Evolutionary conservation across 2,329 filamentous ascomycete genomes (phyloP), one percentile per base, ranked within the genome.

Genomic region (Aspergillus sp.): DNA sequence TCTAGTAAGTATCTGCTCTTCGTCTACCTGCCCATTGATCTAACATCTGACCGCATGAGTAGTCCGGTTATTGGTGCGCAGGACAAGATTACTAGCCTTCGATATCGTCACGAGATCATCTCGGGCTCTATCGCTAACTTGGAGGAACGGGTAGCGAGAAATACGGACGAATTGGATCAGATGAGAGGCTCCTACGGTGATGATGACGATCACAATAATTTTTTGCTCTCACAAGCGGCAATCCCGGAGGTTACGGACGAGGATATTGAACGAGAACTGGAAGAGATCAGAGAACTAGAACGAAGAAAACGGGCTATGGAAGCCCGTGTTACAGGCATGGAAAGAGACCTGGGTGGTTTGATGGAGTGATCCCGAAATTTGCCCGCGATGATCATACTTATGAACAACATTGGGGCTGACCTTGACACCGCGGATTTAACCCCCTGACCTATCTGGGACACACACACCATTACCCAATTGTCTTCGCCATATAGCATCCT

Each of bases 81-180:
- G 13, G 88, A 95, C 60, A 80, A 84, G 52, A 94, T 97, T 55
- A 74, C 82, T 0, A 75, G 77, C 37, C 76, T 95, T 61, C 78
- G 90, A 51, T 78, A 80, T 46, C 83, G 88, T 59, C 81, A 91
- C 66, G 76, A 80, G 35, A 78, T 88, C 59, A 79, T 93, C 50
- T 77, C 77, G 27, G 82, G 82, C 43, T 95, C 90, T 19, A 75
- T 93, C 60, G 80, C 79, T 9, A 86, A 88, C 58, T 90, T 95
- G 60, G 90, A 97, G 70, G 77, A 78, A 10, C 83, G 84, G 47
- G 88, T 97, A 1, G 80, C 82, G 6, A 83, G 86, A 61, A 91
- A 95, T 70, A 77, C 82, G 9, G 79, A 81, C 49, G 81, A 89
- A 59, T 66, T 97, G 52, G 83, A 85, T 49, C 78, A 77, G 49